Percentiles rank a stretch among this genome's conserved stretches.
Evolutionary conservation across 1,284 basidiomycete genomes (phyloP).

Genomic region (Leccinum discolor): DNA sequence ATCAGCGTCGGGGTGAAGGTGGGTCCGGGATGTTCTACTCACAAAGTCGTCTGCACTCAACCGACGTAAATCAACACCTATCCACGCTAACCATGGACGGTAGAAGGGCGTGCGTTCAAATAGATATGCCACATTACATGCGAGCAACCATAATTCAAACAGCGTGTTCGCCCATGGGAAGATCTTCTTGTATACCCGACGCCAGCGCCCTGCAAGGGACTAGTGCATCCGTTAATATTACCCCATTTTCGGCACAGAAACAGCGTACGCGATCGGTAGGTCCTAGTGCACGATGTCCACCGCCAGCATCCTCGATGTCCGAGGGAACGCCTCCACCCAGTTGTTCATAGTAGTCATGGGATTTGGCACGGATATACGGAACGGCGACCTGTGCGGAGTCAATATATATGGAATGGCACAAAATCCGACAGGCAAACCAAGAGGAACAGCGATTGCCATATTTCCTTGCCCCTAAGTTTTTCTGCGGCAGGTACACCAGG

Average conservation of each 20-base stretch:
- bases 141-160: slow-evolving; percentile 82
- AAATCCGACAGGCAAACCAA: slow-evolving; percentile 51
- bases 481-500: slow-evolving; percentile 66
- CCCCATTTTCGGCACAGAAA: slow-evolving; percentile 1
- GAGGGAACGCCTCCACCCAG: slow-evolving; percentile 80
- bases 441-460: slow-evolving; percentile 75
- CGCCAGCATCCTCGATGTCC: slow-evolving; percentile 61
- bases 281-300: slow-evolving; percentile 42
- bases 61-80: slow-evolving; percentile 82
- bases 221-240: slow-evolving; percentile 22
- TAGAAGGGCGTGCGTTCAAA: slow-evolving; percentile 89
- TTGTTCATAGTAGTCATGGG: slow-evolving; percentile 89
- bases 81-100: slow-evolving; percentile 89
- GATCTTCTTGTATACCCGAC: slow-evolving; percentile 61
- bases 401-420: neutral
- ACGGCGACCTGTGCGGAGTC: slow-evolving; percentile 66
- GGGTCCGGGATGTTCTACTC: slow-evolving; percentile 27
- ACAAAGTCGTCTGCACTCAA: slow-evolving; percentile 78
- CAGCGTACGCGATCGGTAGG: slow-evolving; percentile 51
- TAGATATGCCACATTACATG: slow-evolving; percentile 88
- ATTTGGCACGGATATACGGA: slow-evolving; percentile 89
- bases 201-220: slow-evolving; percentile 49
- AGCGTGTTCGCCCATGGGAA: slow-evolving; percentile 85
- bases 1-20: slow-evolving; percentile 6
- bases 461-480: slow-evolving; percentile 60